These are phyloP conservation scores for Magnolia changhungtana DNA, from an alignment of 164 flowering plant genomes.

Conservation along the genomic window DNA sequence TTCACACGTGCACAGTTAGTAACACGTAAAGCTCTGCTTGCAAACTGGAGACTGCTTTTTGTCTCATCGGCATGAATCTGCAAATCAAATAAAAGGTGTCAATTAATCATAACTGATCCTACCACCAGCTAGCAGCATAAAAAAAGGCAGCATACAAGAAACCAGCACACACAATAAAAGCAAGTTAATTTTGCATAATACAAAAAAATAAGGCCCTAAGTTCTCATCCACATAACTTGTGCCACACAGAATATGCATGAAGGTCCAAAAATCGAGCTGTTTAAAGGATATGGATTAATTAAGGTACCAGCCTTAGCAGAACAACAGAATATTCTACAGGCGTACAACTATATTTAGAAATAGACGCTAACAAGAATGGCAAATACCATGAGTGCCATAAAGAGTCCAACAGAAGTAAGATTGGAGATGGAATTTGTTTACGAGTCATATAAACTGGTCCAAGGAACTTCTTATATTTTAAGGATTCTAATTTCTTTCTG, in stretches of 20 bases:
- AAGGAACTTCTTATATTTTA: not conserved
- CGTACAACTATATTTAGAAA: no score
- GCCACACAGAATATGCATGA: no score
- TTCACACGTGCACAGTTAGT: slow-evolving; percentile 92
- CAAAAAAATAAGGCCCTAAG: not conserved
- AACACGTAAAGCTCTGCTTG: slow-evolving; percentile 92
- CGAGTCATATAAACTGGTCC: not conserved
- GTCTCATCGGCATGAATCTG: slow-evolving; percentile 98
- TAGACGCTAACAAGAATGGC: no score
- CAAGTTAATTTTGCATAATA: not conserved
- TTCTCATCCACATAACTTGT: no score
- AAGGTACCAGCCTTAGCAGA: no score
- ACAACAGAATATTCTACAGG: no score
- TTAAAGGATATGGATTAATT: no score
- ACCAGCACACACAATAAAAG: not conserved
- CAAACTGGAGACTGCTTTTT: slow-evolving; percentile 97
- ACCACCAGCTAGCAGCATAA: not conserved
- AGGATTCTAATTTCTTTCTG: not conserved
- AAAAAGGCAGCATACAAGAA: not conserved
- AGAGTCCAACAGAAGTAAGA: not conserved
- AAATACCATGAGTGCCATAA: not conserved
- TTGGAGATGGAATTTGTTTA: not conserved
- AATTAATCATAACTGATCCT: not conserved
- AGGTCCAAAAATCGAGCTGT: no score
- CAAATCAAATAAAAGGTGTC: slow-evolving; percentile 11